Evolutionary conservation across 2,329 filamentous ascomycete genomes (phyloP), one percentile per base, ranked within the genome.

Genomic region (Colletotrichum sp.): DNA sequence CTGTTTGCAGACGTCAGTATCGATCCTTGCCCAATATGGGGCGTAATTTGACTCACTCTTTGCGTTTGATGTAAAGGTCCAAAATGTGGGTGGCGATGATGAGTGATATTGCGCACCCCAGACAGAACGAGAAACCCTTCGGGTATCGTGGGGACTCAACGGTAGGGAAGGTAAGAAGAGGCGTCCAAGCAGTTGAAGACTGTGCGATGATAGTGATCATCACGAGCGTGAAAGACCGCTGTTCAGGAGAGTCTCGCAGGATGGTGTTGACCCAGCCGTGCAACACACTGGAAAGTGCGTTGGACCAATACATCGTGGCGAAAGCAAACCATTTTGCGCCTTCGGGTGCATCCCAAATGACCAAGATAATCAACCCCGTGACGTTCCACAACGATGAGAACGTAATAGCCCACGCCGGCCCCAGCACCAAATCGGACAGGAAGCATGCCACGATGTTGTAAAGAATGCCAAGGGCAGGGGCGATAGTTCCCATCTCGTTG

Each of bases 281-380:
- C 5, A 74, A 12, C 22, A 76, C 71, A 30, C 74, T 74, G 16
- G 71, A 74, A 12, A 74, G 67, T 6, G 65, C 74, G 65, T 71
- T 74, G 52, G 74, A 61, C 71, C 71, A 74, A 11, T 74, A 74
- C 71, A 75, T 76, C 1, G 87, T 90, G 28, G 81, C 79, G 85
- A 91, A 79, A 0, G 88, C 89, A 70, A 90, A 90, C 88, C 89
- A 91, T 16, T 87, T 83, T 0, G 89, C 89, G 0, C 85, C 79
- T 72, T 92, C 89, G 0, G 90, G 89, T 0, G 92, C 89, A 15
- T 89, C 81, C 91, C 90, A 92, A 13, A 90, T 81, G 1, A 87
- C 84, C 9, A 91, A 83, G 39, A 91, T 90, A 8, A 74, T 64
- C 1, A 74, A 36, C 4, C 74, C 74, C 3, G 66, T 71, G 19